phyloP scores from a whole-genome alignment of 2,329 filamentous ascomycete genomes.

The Endoconidiophora polonica region DNA sequence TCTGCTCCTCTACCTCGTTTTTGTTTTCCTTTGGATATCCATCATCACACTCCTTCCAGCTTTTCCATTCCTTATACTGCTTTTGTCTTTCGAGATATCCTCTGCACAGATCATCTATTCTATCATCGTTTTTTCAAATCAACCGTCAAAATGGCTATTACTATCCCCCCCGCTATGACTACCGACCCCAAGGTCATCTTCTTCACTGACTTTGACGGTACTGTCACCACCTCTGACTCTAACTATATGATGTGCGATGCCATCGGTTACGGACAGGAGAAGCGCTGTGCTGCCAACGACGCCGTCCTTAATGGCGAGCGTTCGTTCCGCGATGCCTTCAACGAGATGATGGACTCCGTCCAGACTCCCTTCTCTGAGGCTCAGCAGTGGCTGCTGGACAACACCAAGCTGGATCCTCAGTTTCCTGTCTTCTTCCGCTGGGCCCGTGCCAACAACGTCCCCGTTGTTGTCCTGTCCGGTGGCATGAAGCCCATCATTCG shows the following conservation, averaged over 20 bases:
- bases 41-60: slow-evolving; percentile 1
- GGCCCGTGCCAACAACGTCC: slow-evolving; percentile 66
- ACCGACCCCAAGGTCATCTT: slow-evolving; percentile 81
- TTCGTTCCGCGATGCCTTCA: slow-evolving; percentile 73
- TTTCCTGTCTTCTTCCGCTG: slow-evolving; percentile 82
- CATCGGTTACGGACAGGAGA: slow-evolving; percentile 62
- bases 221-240: slow-evolving; percentile 59
- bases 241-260: slow-evolving; percentile 73
- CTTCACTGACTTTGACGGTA: slow-evolving; percentile 98
- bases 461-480: slow-evolving; percentile 78
- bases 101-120: background rate
- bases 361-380: slow-evolving; percentile 66
- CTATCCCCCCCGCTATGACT: slow-evolving; percentile 22
- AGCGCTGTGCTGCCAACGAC: slow-evolving; percentile 55
- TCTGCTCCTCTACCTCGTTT: background rate
- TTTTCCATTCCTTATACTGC: background rate
- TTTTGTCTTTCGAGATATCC: background rate
- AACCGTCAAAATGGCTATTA: slow-evolving; percentile 12
- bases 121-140: background rate
- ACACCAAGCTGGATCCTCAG: slow-evolving; percentile 75
- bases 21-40: slow-evolving; percentile 2
- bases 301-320: slow-evolving; percentile 56
- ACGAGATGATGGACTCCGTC: slow-evolving; percentile 82
- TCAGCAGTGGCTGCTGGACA: slow-evolving; percentile 57
- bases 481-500: slow-evolving; percentile 89